Base-by-base conservation (phyloP, 2,329 filamentous ascomycete genomes). In the Aphanoascus verrucosus region DNA sequence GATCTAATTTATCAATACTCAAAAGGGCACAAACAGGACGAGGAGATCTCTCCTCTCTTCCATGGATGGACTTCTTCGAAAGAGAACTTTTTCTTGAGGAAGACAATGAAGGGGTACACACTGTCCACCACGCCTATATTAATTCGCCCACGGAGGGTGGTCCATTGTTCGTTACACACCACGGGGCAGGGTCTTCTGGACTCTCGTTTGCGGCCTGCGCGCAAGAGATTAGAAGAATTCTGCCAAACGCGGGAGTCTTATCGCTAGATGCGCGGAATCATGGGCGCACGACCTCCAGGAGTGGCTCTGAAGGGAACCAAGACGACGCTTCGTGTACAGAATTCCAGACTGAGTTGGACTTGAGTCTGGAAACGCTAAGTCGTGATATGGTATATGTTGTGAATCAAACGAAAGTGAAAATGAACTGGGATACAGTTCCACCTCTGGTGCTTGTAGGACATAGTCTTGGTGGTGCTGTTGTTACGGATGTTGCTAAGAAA, bases 131-230 rank as follows among this genome's bases (percentile, higher is more conserved):
- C 73, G 86, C 81, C 54, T 97, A 97, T 68, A 76, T 97, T 42
- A 95, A 83, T 17, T 88, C 89, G 0, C 90, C 91, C 0, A 64
- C 67, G 1, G 82, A 78, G 37, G 78, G 79, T 57, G 87, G 85
- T 0, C 89, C 91, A 0, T 75, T 98, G 4, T 90, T 98, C 68
- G 85, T 97, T 56, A 88, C 86, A 71, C 93, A 98, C 66, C 93
- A 98, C 70, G 93, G 93, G 38, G 93, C 88, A 40, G 93, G 93
- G 14, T 94, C 90, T 3, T 95, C 90, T 0, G 94, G 86, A 5
- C 79, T 97, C 55, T 94, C 89, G 1, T 98, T 97, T 70, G 90
- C 90, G 4, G 77, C 88, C 3, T 82, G 94, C 56, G 82, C 84
- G 1, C 77, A 81, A 43, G 86, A 94, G 66, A 82, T 97, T 57